Base-by-base conservation (phyloP, 768 basidiomycete genomes). In the Naematelia encephala region DNA sequence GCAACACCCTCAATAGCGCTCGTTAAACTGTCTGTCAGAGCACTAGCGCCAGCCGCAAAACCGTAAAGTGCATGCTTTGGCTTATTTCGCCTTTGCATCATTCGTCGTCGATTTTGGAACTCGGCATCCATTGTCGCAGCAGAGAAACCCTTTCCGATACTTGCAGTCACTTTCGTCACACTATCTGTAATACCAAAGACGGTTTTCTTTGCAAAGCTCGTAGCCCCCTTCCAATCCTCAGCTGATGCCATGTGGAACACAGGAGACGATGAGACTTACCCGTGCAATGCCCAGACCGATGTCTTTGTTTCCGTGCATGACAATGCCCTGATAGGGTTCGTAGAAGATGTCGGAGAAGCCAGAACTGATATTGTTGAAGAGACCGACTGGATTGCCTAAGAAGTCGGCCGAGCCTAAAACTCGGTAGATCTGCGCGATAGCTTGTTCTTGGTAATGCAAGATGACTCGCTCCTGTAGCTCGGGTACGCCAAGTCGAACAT, bases 1-100 rank as follows among this genome's bases (percentile, higher is more conserved):
- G 97, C 82, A 30, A 99, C 87, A 14, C 96, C 96, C 73, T 98
- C 94, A 77, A 98, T 84, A 1, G 93, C 96, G 75, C 93, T 97
- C 13, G 91, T 88, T 3, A 99, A 85, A 69, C 91, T 94, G 45
- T 85, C 91, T 1, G 92, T 92, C 58, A 99, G 82, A 0, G 94
- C 93, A 76, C 91, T 90, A 0, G 93, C 90, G 1, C 96, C 96
- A 4, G 91, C 89, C 2, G 93, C 82, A 14, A 99, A 88, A n/a
- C 96, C 96, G 74, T 98, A 97, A 86, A 99, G 87, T 10, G 93
- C 94, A 80, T 99, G 96, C 57, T 91, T 86, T 34, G 96, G 96
- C 66, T 87, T 89, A 79, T 98, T 99, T 43, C 94, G 84, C 53
- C 91, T 84, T 70, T 92, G 91, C 3, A 85, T 87, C 82, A 94